A percentile compares a stretch with the other conserved stretches of the same genome.
Evolutionary conservation across 2,329 filamentous ascomycete genomes (phyloP).

Genomic region (Microdochium paspali): DNA sequence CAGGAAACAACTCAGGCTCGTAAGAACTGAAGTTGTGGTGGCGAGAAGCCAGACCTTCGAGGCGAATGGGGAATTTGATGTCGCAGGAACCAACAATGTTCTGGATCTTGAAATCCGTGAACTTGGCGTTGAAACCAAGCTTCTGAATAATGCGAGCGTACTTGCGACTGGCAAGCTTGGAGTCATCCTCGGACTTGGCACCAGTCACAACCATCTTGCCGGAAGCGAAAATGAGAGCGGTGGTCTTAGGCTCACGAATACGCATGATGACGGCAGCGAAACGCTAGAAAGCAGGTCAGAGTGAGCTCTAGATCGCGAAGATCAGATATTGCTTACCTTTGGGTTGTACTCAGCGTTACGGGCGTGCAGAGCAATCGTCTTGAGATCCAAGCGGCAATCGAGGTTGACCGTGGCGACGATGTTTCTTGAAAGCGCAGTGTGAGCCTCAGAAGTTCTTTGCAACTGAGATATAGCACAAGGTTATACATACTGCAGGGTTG

Average conservation of each 20-base stretch:
- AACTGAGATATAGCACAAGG: slow-evolving; percentile 24
- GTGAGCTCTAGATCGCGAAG: slow-evolving; percentile 10
- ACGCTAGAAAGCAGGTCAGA: slow-evolving; percentile 51
- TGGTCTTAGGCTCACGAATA: slow-evolving; percentile 98
- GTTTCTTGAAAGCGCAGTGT: slow-evolving; percentile 62
- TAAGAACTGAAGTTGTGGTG: slow-evolving; percentile 99
- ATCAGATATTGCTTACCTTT: slow-evolving; percentile 58
- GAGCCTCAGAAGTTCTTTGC: slow-evolving; percentile 36
- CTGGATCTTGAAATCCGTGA: slow-evolving; percentile 99
- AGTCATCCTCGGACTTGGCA: slow-evolving; percentile 96
- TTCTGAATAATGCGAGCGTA: slow-evolving; percentile 99
- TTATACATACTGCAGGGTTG: slow-evolving; percentile 91
- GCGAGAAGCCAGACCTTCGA: slow-evolving; percentile 90
- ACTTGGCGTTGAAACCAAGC: slow-evolving; percentile 98
- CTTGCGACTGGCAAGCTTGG: slow-evolving; percentile 92
- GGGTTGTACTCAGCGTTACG: slow-evolving; percentile 98
- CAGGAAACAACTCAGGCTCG: slow-evolving; percentile 95
- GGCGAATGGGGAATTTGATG: slow-evolving; percentile 97
- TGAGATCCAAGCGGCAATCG: slow-evolving; percentile 92
- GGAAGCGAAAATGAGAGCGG: slow-evolving; percentile 92
- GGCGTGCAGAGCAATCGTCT: slow-evolving; percentile 97
- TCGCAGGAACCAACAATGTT: slow-evolving; percentile 99
- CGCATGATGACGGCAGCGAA: slow-evolving; percentile 99
- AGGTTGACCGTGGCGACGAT: slow-evolving; percentile 98
- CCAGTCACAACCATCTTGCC: slow-evolving; percentile 99